These are phyloP conservation scores for Roridomyces roridus DNA, from an alignment of 768 basidiomycete species.

Conservation along the genomic window DNA sequence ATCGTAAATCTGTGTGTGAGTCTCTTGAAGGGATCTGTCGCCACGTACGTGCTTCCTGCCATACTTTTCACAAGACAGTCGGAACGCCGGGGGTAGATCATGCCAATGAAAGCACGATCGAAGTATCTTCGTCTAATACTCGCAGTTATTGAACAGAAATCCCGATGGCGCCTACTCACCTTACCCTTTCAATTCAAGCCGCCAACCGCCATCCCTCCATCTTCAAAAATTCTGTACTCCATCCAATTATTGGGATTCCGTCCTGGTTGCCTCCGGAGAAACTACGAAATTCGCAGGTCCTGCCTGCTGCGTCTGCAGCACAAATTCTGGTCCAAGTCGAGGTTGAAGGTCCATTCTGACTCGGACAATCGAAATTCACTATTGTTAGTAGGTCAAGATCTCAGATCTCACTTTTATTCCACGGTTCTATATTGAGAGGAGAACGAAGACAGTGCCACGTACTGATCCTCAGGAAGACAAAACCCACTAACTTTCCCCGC, in stretches of 20 bases:
- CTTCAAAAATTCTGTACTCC: slow-evolving; percentile 9
- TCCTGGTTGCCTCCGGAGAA: slow-evolving; percentile 13
- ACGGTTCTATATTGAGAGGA: slow-evolving; percentile 10
- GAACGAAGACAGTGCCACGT: slow-evolving; percentile 17
- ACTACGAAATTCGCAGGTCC: slow-evolving; percentile 7
- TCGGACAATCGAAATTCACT: neutral
- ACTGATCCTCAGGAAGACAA: slow-evolving; percentile 14
- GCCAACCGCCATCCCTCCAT: slow-evolving; percentile 16
- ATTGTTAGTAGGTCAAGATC: slow-evolving; percentile 2
- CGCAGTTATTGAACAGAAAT: slow-evolving; percentile 12
- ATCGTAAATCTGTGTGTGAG: slow-evolving; percentile 12
- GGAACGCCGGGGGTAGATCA: too few relatives aligned
- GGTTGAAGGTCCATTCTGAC: neutral
- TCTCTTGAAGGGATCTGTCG: slow-evolving; percentile 12
- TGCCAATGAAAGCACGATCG: slow-evolving; percentile 9
- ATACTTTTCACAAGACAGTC: too few relatives aligned
- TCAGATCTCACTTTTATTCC: slow-evolving; percentile 15
- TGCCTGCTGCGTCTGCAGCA: slow-evolving; percentile 19
- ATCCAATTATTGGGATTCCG: slow-evolving; percentile 18
- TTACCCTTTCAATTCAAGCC: slow-evolving; percentile 14
- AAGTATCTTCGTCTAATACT: neutral
- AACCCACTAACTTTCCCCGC: slow-evolving; percentile 17
- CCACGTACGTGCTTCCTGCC: slow-evolving; percentile 8
- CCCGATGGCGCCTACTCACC: slow-evolving; percentile 5
- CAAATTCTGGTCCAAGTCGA: slow-evolving; percentile 12